Conservation (phyloP, 129 eudicot genomes). For the Tanacetum coccineum region DNA sequence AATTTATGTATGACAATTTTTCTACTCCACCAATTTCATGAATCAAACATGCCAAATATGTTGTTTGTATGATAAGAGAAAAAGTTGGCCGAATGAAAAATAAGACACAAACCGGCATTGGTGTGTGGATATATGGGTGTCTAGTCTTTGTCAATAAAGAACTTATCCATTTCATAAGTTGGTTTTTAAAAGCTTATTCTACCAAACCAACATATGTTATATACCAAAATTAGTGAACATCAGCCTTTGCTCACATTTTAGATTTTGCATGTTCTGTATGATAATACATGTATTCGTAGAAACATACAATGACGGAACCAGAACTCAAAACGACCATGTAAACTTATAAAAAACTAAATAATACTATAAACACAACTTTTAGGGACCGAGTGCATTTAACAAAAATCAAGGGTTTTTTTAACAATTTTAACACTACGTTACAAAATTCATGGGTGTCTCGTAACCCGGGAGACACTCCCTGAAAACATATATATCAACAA, state of each 20-base stretch:
- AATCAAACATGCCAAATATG: neutral
- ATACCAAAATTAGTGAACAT: constrained; percentile 10
- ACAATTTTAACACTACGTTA: too few relatives aligned
- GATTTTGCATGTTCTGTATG: constrained; percentile 17
- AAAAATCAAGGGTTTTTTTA: too few relatives aligned
- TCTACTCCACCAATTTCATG: too few relatives aligned
- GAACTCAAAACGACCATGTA: too few relatives aligned
- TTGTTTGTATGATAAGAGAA: neutral
- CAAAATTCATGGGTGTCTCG: too few relatives aligned
- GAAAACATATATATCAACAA: constrained; percentile 11
- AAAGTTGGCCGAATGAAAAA: neutral
- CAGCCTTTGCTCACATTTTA: constrained; percentile 14
- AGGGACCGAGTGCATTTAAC: too few relatives aligned
- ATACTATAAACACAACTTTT: too few relatives aligned
- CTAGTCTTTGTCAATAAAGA: constrained; percentile 14
- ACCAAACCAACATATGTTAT: constrained; percentile 14
- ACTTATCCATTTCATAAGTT: constrained; percentile 14
- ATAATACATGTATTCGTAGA: neutral
- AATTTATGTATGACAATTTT: too few relatives aligned
- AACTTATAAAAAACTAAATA: too few relatives aligned
- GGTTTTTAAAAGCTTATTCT: constrained; percentile 10
- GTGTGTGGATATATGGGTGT: constrained; percentile 13
- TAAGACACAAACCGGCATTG: constrained; percentile 1
- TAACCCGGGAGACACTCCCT: too few relatives aligned
- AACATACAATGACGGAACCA: too few relatives aligned